Base-by-base conservation (phyloP, 805 yeast genomes). In the Teunomyces stri region DNA sequence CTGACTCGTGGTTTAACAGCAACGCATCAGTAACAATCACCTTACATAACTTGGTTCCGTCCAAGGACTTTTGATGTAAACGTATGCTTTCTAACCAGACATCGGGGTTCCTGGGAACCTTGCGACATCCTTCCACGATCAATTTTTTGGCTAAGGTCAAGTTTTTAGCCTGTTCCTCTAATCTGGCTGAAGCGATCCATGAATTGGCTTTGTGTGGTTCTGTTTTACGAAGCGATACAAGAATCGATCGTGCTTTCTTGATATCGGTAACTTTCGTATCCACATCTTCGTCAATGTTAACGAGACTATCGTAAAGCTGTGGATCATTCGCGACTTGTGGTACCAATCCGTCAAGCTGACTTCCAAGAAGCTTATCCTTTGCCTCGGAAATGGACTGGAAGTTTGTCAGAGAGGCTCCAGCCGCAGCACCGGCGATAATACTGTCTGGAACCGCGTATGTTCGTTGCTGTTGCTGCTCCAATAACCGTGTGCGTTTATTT, bases 131-230 rank as follows among this genome's bases (percentile, higher is more conserved):
- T 59, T 87, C 81, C n/a, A 72, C 72, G 5, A 90, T 84, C 12
- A 87, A 51, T 18, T 65, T 66, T 45, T 78, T 76, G 0, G 98
- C 97, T 11, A 64, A 64, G 4, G 66, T 66, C 45, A 72, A 70
- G 44, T 81, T 82, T 38, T 75, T 74, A 1, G 84, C 85, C 39
- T 75, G 77, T 53, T 80, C 85, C 59, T 92, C 98, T 7, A 89
- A 61, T 41, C 89, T 67, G 0, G 96, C 95, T 42, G 89, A 80
- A 0, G 95, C 89, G 18, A 92, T 86, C 96, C 96, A 92, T 4
- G 86, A 87, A 42, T 79, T 79, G 0, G 96, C 79, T 48, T 82
- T 84, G 36, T 68, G 65, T 0, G 97, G 96, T 55, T 88, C 85
- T 0, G 89, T 69, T 52, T 78, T 80, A 30, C 95, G 74, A 52